Evolutionary conservation across 2,329 filamentous ascomycete genomes (phyloP), one percentile per base, ranked within the genome.

Genomic region (Lizonia empirigonia): DNA sequence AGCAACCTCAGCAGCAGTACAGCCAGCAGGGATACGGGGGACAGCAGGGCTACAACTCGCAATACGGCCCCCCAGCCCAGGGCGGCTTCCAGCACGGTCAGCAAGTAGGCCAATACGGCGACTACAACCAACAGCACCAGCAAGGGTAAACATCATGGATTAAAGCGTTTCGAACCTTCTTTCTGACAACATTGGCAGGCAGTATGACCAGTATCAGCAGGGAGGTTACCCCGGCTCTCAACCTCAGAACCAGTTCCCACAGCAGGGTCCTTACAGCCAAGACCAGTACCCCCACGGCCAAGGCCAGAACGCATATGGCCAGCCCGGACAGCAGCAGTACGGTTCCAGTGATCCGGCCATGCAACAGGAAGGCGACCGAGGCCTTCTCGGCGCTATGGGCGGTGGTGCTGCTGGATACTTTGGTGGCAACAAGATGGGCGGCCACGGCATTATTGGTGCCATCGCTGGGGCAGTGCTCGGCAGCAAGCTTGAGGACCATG

Each of bases 351-450:
- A 76, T 33, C 78, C 78, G 10, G 74, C 73, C 54, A 70, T 70
- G 47, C 77, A 77, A 29, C 76, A 73, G 38, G 80, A 82, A 39
- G 80, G 77, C 39, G 83, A 85, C 54, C 79, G 83, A 48, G 83
- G 82, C 29, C 71, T 85, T 5, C 78, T 81, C 61, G 81, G 83
- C 37, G 78, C 82, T 3, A 68, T 85, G 4, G 80, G 78, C 12
- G 84, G 84, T 34, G 82, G 80, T 34, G 76, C 81, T 3, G 80
- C 82, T 4, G 84, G 83, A 1, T 80, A 79, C 56, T 79, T 80
- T 55, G 73, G 82, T 5, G 83, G 83, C 15, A 75, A 78, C 61
- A 82, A 83, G 66, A 76, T 81, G 58, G 79, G 76, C 18, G 74
- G 76, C n/a, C 74, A 80, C n/a, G 81, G 81, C 3, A 70, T 86